Conservation (phyloP, 2,329 filamentous ascomycete genomes). For the Elsinoe necatrix region DNA sequence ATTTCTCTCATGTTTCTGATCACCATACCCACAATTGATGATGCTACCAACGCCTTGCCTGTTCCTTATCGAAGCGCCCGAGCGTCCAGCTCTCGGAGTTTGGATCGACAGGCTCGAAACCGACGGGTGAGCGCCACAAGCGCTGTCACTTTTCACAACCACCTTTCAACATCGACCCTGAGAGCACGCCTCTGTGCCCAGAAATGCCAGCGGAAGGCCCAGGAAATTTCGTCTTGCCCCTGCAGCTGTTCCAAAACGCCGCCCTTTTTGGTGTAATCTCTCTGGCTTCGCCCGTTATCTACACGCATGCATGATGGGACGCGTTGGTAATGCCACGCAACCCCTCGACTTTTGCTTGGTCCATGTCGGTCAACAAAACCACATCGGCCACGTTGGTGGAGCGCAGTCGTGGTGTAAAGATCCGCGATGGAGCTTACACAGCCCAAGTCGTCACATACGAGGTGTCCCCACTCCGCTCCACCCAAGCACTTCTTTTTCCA, state of each 20-base stretch:
- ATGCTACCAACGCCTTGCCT: neutral
- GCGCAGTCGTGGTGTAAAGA: neutral
- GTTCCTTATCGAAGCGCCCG: constrained; percentile 4
- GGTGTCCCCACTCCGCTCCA: neutral
- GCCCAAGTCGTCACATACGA: neutral
- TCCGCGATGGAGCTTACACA: neutral
- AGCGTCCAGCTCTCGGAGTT: neutral
- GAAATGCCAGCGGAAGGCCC: neutral
- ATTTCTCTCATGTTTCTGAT: neutral
- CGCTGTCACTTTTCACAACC: constrained; percentile 10
- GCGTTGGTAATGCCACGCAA: neutral
- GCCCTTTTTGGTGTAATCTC: neutral
- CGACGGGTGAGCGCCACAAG: constrained; percentile 4
- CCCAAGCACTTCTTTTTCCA: neutral
- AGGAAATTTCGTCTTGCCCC: neutral
- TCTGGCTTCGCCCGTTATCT: neutral
- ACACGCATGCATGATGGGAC: neutral
- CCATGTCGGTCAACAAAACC: neutral
- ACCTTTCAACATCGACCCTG: neutral
- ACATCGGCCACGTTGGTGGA: neutral
- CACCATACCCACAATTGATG: neutral
- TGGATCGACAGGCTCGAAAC: constrained; percentile 4
- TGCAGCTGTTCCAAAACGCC: neutral
- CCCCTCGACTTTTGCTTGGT: neutral
- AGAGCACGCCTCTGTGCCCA: neutral